Evolutionary conservation across 257 asterid species (phyloP), one percentile per base, ranked within the genome.

Genomic region (Solanum chmielewskii): DNA sequence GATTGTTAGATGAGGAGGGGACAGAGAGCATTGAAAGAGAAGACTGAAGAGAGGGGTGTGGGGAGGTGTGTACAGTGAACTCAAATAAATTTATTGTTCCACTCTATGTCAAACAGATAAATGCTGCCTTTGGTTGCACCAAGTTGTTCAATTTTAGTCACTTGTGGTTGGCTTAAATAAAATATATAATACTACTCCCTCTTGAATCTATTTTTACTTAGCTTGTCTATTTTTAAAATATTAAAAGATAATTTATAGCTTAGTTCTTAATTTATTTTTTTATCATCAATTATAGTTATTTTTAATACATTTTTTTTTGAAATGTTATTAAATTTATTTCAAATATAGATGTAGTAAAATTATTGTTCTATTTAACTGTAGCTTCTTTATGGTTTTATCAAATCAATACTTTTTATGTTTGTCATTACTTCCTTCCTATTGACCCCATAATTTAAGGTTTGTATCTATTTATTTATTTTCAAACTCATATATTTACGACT

Each of bases 11-110:
- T 86, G 82, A 13, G 11, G 14, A 86, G 91, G 93, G 91, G 75
- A 90, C 92, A 89, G 42, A 86, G 59, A 47, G 90, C 87, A 86
- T 85, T 90, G 86, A 86, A 92, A 89, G 92, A 37, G 89, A 87
- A 86, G 88, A 90, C 87, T 25, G 49, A 82, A 31, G 82, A 73
- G 16, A 31, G 33, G 33, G 37, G 86, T 60, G 49, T 88, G 70
- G 87, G 88, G 45, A 86, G 88, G 82, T 66, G 93, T 88, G 90
- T 49, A 68, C 52, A 71, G 16, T 90, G 47, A 66, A 69, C 73
- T 88, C 23, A 75, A 74, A 37, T 49, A 5, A 31, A 66, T 74
- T 76, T 76, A 73, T 20, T 16, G 27, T 69, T 69, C 76, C 76
- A 73, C 12, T 59, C 66, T 4, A 59, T 59, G 12, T 59, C 66